Evolutionary conservation across 306 rosid genomes (phyloP).

Genomic region (Lathyrus oleraceus): DNA sequence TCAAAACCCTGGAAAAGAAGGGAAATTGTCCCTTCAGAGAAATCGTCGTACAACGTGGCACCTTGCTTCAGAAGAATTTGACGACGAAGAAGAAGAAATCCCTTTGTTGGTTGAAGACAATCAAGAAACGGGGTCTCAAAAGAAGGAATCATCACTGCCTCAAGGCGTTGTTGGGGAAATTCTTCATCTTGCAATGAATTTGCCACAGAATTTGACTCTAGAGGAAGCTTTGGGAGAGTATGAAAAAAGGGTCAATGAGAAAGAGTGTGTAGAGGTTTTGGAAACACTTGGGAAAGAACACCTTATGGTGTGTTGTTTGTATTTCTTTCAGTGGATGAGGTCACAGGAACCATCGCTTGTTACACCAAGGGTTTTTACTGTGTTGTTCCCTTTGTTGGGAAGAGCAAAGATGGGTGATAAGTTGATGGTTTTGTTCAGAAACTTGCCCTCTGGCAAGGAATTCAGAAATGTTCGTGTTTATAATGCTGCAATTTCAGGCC

Average conservation of each 20-base stretch:
- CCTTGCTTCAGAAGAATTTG: constrained; percentile 45
- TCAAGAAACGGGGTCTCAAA: constrained; percentile 20
- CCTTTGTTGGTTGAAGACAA: constrained; percentile 21
- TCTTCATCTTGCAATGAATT: constrained; percentile 57
- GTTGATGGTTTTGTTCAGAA: constrained; percentile 58
- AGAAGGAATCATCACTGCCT: constrained; percentile 36
- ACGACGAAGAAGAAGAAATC: constrained; percentile 35
- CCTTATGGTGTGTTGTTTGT: constrained; percentile 56
- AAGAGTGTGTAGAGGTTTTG: constrained; percentile 63
- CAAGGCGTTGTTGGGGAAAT: constrained; percentile 62
- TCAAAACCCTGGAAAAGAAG: constrained; percentile 56
- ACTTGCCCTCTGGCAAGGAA: constrained; percentile 59
- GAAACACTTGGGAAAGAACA: constrained; percentile 57
- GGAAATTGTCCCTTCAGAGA: constrained; percentile 48
- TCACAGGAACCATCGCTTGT: constrained; percentile 67
- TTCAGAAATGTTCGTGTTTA: constrained; percentile 73
- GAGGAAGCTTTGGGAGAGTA: constrained; percentile 65
- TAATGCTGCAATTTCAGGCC: constrained; percentile 80
- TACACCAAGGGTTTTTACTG: constrained; percentile 62
- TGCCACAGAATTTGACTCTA: constrained; percentile 60
- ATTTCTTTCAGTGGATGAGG: constrained; percentile 93
- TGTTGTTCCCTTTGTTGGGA: constrained; percentile 76
- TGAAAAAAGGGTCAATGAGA: constrained; percentile 54
- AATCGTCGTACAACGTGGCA: constrained; percentile 63
- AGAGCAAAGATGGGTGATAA: constrained; percentile 76